Percentiles rank a stretch among this genome's conserved stretches.
Conservation (phyloP, 2,329 filamentous ascomycete species). For the Ceratocystiopsis sp. region DNA sequence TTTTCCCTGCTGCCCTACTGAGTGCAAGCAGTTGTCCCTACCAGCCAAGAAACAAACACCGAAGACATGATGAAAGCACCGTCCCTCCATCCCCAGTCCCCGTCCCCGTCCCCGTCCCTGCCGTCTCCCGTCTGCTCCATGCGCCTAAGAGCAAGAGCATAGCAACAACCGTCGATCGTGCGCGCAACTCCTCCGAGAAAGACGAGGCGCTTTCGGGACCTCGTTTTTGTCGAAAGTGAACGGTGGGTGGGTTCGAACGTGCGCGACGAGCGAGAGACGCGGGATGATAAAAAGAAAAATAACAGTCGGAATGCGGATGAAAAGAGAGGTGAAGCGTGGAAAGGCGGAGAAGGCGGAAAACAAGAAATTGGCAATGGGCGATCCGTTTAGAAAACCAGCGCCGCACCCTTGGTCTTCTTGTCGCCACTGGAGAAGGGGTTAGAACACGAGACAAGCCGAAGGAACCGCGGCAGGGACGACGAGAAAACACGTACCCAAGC, state of each 20-base stretch:
- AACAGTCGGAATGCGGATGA: too few species aligned
- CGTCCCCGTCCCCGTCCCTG: neutral
- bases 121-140: too few species aligned
- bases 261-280: too few species aligned
- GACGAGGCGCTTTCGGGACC: too few species aligned
- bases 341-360: conserved; percentile 1
- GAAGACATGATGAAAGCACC: neutral
- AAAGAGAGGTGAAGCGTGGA: neutral
- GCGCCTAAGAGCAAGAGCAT: too few species aligned
- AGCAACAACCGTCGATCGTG: too few species aligned
- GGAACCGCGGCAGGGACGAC: neutral
- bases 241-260: too few species aligned
- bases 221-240: too few species aligned
- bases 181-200: too few species aligned
- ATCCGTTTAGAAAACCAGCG: conserved; percentile 87
- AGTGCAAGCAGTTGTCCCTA: neutral
- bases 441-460: conserved; percentile 1
- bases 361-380: conserved; percentile 1
- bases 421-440: conserved; percentile 62
- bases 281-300: neutral
- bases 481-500: conserved; percentile 58
- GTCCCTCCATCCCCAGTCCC: neutral
- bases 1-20: neutral
- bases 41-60: neutral
- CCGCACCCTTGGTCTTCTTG: conserved; percentile 99